Percentiles rank a stretch among this genome's conserved stretches.
These are phyloP conservation scores for Nemania diffusa DNA, from an alignment of 2,329 filamentous ascomycete species.

Conservation along the genomic window DNA sequence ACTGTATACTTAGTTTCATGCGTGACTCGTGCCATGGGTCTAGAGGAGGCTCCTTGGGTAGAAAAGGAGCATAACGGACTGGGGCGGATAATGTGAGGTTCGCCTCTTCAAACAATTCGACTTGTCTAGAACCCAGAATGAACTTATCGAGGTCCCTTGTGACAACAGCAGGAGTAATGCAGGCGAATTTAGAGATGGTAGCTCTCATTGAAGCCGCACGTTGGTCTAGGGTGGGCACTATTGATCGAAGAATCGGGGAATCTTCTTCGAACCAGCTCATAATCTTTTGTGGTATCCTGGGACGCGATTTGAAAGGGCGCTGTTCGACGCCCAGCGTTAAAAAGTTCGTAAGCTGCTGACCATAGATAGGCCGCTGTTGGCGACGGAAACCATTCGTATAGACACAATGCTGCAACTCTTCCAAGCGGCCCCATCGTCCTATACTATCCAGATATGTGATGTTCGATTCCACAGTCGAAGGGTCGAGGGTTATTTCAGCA, in stretches of 20 bases:
- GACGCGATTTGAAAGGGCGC: conserved; percentile 68
- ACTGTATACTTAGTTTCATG: conserved; percentile 93
- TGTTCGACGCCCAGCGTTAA: conserved; percentile 72
- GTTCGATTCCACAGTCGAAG: conserved; percentile 74
- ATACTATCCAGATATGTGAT: conserved; percentile 78
- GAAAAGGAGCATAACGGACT: conserved; percentile 65
- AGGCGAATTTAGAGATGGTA: conserved; percentile 87
- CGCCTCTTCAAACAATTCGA: conserved; percentile 66
- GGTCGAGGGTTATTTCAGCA: conserved; percentile 66
- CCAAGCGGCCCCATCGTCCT: conserved; percentile 74
- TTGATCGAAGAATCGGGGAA: conserved; percentile 69
- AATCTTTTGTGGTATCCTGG: conserved; percentile 69
- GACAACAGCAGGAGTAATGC: conserved; percentile 88
- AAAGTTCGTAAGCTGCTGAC: conserved; percentile 78
- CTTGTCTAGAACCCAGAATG: conserved; percentile 69
- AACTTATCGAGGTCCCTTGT: conserved; percentile 79
- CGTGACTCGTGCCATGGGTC: conserved; percentile 96
- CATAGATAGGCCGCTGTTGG: conserved; percentile 83
- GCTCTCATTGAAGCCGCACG: conserved; percentile 78
- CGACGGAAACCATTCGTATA: conserved; percentile 84
- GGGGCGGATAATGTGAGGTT: conserved; percentile 68
- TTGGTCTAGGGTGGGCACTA: conserved; percentile 79
- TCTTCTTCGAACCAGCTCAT: conserved; percentile 81
- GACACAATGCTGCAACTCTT: conserved; percentile 82
- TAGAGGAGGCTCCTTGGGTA: conserved; percentile 64